Percentiles rank a stretch among this genome's conserved stretches.
These are phyloP conservation scores for Funneliformis geosporum DNA, from an alignment of 192 early-diverging fungal species.

Conservation along the genomic window DNA sequence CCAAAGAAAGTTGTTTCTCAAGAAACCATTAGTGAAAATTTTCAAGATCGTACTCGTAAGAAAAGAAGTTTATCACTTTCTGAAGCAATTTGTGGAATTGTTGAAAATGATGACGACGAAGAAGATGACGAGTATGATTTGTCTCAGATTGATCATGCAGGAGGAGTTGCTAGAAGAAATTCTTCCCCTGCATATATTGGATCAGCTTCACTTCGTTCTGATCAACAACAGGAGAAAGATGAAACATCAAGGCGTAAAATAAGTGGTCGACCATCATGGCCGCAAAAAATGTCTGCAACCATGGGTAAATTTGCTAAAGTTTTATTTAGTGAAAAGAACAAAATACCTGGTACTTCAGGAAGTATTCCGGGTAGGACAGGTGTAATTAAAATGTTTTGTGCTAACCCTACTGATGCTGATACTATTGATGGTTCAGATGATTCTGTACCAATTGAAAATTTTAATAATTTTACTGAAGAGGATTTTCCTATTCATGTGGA, in stretches of 20 bases:
- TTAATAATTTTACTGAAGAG: background rate
- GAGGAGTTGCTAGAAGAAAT: conserved; percentile 3
- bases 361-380: background rate
- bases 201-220: background rate
- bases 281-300: conserved; percentile 1
- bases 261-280: background rate
- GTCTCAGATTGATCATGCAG: background rate
- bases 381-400: background rate
- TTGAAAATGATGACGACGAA: conserved; percentile 4
- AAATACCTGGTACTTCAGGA: background rate
- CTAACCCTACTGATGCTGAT: background rate
- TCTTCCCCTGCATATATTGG: conserved; percentile 6
- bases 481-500: background rate
- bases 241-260: background rate
- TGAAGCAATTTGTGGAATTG: conserved; percentile 5
- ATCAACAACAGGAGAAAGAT: background rate
- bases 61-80: conserved; percentile 9
- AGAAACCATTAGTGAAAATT: background rate
- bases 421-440: background rate
- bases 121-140: conserved; percentile 17
- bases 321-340: conserved; percentile 2
- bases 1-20: background rate
- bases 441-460: background rate
- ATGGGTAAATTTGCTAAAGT: conserved; percentile 12
- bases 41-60: background rate